Percentiles rank a stretch among this genome's conserved stretches.
Evolutionary conservation across 441 rosid species (phyloP).

Genomic region (Erodium moschatum): DNA sequence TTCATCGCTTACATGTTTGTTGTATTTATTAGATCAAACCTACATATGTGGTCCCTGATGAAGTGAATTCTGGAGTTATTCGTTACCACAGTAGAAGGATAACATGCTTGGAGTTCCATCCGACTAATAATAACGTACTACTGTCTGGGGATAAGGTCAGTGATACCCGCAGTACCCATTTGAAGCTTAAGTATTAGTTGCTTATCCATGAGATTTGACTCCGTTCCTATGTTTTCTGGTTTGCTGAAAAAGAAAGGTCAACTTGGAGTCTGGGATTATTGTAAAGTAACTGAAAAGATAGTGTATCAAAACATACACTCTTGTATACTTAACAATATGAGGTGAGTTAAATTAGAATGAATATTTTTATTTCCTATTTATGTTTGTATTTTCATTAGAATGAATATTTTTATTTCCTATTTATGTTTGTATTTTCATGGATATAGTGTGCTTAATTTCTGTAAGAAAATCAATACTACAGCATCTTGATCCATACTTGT

Average conservation of each 20-base stretch:
- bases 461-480: background rate
- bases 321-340: conserved; percentile 78
- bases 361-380: no score
- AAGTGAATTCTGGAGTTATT: conserved; percentile 72
- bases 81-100: conserved; percentile 87
- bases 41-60: conserved; percentile 62
- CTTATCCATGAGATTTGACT: conserved; percentile 12
- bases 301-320: conserved; percentile 73
- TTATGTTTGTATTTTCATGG: background rate
- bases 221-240: conserved; percentile 15
- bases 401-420: background rate
- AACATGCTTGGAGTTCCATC: conserved; percentile 89
- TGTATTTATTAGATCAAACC: conserved; percentile 51
- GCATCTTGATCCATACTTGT: background rate
- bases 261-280: conserved; percentile 89
- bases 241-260: conserved; percentile 71
- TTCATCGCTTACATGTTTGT: background rate
- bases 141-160: conserved; percentile 88
- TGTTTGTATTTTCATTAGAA: no score
- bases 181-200: background rate
- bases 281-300: conserved; percentile 69
- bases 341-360: conserved; percentile 29
- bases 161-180: background rate
- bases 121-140: conserved; percentile 67
- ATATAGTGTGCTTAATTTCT: background rate